Percentiles rank a stretch among this genome's conserved stretches.
phyloP scores from a whole-genome alignment of 805 yeast genomes.

The Yarrowia yakushimensis region DNA sequence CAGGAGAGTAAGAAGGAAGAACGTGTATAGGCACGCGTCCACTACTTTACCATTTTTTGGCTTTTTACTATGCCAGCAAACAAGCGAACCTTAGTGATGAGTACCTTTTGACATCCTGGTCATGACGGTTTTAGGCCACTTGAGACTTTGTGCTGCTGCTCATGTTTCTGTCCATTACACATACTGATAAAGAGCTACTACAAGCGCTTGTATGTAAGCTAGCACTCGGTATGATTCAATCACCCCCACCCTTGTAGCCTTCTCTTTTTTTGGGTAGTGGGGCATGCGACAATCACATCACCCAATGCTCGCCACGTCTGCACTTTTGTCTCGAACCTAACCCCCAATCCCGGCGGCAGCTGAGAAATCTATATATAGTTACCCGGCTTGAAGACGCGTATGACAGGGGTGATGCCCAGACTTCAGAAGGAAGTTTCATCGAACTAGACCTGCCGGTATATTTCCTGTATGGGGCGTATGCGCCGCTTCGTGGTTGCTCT shows the following conservation, averaged over 20 bases:
- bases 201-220: too few relatives aligned
- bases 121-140: not conserved
- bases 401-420: constrained; percentile 14
- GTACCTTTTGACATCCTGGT: not conserved
- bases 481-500: not conserved
- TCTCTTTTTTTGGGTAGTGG: not conserved
- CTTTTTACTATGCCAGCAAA: constrained; percentile 18
- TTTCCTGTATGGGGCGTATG: not conserved
- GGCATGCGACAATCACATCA: not conserved
- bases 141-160: not conserved
- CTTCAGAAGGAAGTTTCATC: constrained; percentile 4
- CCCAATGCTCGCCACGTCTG: constrained; percentile 8
- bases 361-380: not conserved
- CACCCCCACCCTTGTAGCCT: not conserved
- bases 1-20: constrained; percentile 6
- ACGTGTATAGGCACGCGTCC: constrained; percentile 7
- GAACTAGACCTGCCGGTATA: not conserved
- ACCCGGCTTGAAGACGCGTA: constrained; percentile 7
- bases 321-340: constrained; percentile 12
- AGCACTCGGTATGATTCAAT: too few relatives aligned
- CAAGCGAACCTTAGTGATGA: not conserved
- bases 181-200: not conserved
- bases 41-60: constrained; percentile 9
- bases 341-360: not conserved
- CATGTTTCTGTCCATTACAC: not conserved